Evolutionary conservation across 768 basidiomycete genomes (phyloP).

Genomic region (Pisolithus microcarpus): DNA sequence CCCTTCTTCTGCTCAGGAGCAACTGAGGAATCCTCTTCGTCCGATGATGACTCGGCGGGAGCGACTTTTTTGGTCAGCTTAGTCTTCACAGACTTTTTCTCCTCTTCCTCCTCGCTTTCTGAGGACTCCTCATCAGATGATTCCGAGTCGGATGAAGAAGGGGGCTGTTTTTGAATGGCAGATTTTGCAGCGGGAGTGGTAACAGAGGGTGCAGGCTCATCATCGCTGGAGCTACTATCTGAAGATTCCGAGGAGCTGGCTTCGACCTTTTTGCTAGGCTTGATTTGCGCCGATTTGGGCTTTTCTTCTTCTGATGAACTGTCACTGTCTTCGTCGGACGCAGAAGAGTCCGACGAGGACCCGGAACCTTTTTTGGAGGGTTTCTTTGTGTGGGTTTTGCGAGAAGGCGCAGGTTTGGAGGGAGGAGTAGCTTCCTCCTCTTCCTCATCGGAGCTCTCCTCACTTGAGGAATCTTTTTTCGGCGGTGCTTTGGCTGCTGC

Average conservation of each 20-base stretch:
- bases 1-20: not conserved
- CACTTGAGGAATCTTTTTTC: conserved; percentile 3
- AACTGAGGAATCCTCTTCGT: not conserved
- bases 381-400: not conserved
- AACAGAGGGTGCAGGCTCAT: not conserved
- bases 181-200: not conserved
- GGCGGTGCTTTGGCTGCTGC: too few species aligned
- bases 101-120: not conserved
- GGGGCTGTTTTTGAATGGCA: not conserved
- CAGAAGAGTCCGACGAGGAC: not conserved
- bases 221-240: conserved; percentile 7
- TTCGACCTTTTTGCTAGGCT: conserved; percentile 9
- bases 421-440: not conserved
- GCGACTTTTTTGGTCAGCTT: too few species aligned
- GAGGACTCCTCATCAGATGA: conserved; percentile 10
- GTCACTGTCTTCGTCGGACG: conserved; percentile 15
- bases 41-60: not conserved
- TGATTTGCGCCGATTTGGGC: conserved; percentile 7
- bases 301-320: conserved; percentile 25
- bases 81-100: too few species aligned
- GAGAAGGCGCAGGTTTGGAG: not conserved
- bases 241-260: conserved; percentile 13
- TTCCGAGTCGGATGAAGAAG: not conserved
- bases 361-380: not conserved
- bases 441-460: not conserved